Base-by-base conservation (phyloP, 805 yeast species). In the Yarrowia divulgata region DNA sequence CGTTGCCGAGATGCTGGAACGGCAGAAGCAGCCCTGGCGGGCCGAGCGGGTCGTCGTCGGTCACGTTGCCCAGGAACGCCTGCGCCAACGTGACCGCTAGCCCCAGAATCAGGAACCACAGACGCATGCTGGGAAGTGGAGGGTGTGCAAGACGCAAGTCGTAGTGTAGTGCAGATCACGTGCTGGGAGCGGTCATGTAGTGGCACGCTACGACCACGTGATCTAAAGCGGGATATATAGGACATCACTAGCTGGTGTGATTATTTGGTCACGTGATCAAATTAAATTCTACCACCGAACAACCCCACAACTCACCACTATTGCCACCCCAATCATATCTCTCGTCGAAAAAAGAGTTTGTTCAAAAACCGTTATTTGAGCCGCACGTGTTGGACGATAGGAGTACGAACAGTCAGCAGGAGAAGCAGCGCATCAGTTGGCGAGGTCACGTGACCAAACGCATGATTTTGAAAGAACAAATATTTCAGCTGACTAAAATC, bases 61-160 rank as follows among this genome's bases (percentile, higher is more conserved):
- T 16, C 48, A 57, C 48, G 63, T 57, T 57, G 48, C 63, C 48
- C 63, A 40, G 48, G 23, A 39, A 55, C 14, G 19, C 46, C 34
- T 16, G 34, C 4, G 32, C 46, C 18, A 19, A 23, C 63, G 48
- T 29, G 63, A 16, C 63, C 60, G 13, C 40, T 10, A 39, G n/a
- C 13, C 18, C 34, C 45, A 54, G 35, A 19, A 54, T 39, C 45
- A 19, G 14, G 45, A 54, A 7, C 60, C 60, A 37, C 60, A 52
- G 29, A 18, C 57, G 57, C 57, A 54, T 54, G 60, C 32, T 35
- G 60, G 45, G 32, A 13, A 7, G 32, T 10, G 32, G 7, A 18
- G 34, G 29, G 18, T 8, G 34, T 12, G 16, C 12, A 13, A 14
- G 18, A 14, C 8, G 54, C 1, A 10, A 29, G n/a, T 10, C 16